phyloP scores from a whole-genome alignment of 306 rosid species.

The Cucurbita maxima region DNA sequence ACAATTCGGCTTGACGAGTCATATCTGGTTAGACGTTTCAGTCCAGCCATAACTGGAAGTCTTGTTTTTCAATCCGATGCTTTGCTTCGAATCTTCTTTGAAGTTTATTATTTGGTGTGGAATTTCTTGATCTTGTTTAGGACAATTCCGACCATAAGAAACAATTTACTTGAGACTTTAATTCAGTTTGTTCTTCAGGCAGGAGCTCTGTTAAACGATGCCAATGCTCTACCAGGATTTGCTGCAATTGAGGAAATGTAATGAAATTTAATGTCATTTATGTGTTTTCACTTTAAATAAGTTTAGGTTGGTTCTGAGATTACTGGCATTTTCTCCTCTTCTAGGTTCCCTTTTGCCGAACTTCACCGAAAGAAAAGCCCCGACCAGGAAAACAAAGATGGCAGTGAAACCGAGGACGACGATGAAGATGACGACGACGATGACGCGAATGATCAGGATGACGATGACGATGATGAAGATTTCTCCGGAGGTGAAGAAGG shows the following conservation, averaged over 20 bases:
- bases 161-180: background rate
- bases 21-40: background rate
- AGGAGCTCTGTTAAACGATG: slow-evolving; percentile 18
- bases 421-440: slow-evolving; percentile 25
- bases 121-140: background rate
- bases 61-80: background rate
- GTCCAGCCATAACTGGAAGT: background rate
- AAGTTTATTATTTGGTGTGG: background rate
- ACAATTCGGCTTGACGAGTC: background rate
- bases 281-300: background rate
- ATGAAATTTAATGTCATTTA: background rate
- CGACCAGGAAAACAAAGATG: slow-evolving; percentile 53
- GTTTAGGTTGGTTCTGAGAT: background rate
- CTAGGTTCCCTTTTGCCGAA: slow-evolving; percentile 57
- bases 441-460: slow-evolving; percentile 29
- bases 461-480: slow-evolving; percentile 50
- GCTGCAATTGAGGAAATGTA: slow-evolving; percentile 43
- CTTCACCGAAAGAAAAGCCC: slow-evolving; percentile 15
- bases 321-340: slow-evolving; percentile 7
- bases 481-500: slow-evolving; percentile 47
- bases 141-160: background rate
- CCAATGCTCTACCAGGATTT: slow-evolving; percentile 18
- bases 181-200: slow-evolving; percentile 19
- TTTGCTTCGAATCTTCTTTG: background rate
- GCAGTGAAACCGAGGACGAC: slow-evolving; percentile 75